Evolutionary conservation across 2,329 filamentous ascomycete species (phyloP).

Genomic region (Cercospora sp.): DNA sequence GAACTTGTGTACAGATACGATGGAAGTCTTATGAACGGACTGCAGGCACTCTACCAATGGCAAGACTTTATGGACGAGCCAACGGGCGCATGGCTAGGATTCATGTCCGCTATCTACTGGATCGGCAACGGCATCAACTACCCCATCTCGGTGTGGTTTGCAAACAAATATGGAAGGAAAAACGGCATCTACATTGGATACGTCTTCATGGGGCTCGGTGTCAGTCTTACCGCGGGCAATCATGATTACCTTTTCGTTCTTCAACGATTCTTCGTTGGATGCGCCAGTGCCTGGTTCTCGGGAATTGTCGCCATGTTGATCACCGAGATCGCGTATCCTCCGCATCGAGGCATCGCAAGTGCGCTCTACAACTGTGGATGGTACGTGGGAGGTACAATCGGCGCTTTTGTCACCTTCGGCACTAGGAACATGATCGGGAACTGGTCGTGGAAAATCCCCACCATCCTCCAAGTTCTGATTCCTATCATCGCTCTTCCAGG

Average conservation of each 20-base stretch:
- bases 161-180: constrained; percentile 49
- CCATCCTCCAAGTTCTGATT: constrained; percentile 30
- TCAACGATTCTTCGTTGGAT: constrained; percentile 43
- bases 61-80: constrained; percentile 46
- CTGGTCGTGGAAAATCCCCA: constrained; percentile 35
- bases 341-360: constrained; percentile 41
- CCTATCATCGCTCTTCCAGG: constrained; percentile 28
- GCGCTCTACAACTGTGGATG: constrained; percentile 42
- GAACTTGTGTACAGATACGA: constrained; percentile 43
- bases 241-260: constrained; percentile 44
- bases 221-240: constrained; percentile 37
- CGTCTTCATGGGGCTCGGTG: constrained; percentile 38
- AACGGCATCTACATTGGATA: constrained; percentile 42
- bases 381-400: constrained; percentile 35
- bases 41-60: constrained; percentile 43
- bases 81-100: constrained; percentile 41
- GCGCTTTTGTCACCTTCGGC: constrained; percentile 31
- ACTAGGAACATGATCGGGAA: constrained; percentile 25
- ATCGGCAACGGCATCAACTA: constrained; percentile 45
- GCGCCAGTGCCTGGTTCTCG: constrained; percentile 39
- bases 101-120: constrained; percentile 44
- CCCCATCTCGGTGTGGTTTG: constrained; percentile 43
- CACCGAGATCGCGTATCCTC: constrained; percentile 50
- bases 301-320: constrained; percentile 44
- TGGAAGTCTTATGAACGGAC: constrained; percentile 48